Evolutionary conservation across 768 basidiomycete species (phyloP), one percentile per base, ranked within the genome.

Genomic region (Russula vinacea): DNA sequence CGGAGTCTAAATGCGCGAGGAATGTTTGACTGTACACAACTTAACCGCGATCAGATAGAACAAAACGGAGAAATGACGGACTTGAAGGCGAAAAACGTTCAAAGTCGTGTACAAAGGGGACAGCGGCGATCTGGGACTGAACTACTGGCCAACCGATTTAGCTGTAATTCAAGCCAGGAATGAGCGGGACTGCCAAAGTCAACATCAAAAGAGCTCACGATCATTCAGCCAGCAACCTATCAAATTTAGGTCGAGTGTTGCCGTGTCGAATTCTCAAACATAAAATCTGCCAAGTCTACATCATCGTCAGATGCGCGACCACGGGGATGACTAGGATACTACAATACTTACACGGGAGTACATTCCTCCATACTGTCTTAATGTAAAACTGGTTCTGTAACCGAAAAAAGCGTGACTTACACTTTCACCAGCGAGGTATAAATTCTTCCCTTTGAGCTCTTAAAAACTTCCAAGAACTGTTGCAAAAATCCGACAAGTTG

Each of bases 401-500:
- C 7, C 1, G 24, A 22, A 14, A 22, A 50, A 13, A 56, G 26
- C 7, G 2, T 0, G 14, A 69, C 88, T 72, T 71, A 90, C 89
- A 72, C 89, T 90, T 76, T 90, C 89, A 32, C 89, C 89, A 17
- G 82, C 77, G 5, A 90, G 69, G 71, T 84, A 91, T 5, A 90
- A 75, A 11, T 87, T 88, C 76, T 88, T 89, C 24, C 80, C 79
- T 71, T 89, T 88, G 53, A 92, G 70, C 69, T 92, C 90, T 77
- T 77, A 75, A 92, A 92, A 4, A 92, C 83, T 29, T 85, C 79
- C 5, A 92, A 77, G 75, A 91, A 92, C 70, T 92, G 90, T 63
- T 85, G 81, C 69, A 92, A 58, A 73, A 91, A 91, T 26, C 86
- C 82, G 3, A 78, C 76, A 1, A 83, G 71, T 57, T 83, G 81